Evolutionary conservation across 108 stramenopile species (phyloP).

Genomic region (Skeletonema tropicum): DNA sequence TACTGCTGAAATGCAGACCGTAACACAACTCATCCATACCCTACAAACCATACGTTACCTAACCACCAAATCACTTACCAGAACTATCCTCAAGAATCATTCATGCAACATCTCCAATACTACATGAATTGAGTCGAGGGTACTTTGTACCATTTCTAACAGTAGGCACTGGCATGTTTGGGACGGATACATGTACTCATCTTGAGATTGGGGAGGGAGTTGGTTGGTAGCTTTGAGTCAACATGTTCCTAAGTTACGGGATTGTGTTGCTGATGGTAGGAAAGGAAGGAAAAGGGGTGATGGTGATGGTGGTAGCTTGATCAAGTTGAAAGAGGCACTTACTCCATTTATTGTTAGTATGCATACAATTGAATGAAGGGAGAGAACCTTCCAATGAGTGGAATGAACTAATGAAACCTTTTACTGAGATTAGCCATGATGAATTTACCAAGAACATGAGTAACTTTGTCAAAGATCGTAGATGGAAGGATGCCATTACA

Average conservation of each 20-base stretch:
- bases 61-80: conserved; percentile 38
- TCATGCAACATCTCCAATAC: conserved; percentile 58
- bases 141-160: conserved; percentile 81
- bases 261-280: neutral
- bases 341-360: neutral
- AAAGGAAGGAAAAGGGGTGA: neutral
- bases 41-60: conserved; percentile 15
- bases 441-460: conserved; percentile 22
- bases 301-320: neutral
- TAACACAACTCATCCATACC: conserved; percentile 9
- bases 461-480: conserved; percentile 15
- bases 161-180: conserved; percentile 56
- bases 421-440: conserved; percentile 32
- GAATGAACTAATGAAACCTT: conserved; percentile 26
- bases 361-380: neutral
- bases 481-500: conserved; percentile 23
- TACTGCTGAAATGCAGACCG: neutral
- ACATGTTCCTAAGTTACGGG: conserved; percentile 11
- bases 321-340: conserved; percentile 12
- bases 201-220: conserved; percentile 36
- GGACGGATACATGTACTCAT: conserved; percentile 31
- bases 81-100: conserved; percentile 63
- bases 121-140: conserved; percentile 66
- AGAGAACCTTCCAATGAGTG: conserved; percentile 2
- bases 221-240: conserved; percentile 24